Evolutionary conservation across 768 basidiomycete genomes (phyloP).

Genomic region (Boletus subparvulus): DNA sequence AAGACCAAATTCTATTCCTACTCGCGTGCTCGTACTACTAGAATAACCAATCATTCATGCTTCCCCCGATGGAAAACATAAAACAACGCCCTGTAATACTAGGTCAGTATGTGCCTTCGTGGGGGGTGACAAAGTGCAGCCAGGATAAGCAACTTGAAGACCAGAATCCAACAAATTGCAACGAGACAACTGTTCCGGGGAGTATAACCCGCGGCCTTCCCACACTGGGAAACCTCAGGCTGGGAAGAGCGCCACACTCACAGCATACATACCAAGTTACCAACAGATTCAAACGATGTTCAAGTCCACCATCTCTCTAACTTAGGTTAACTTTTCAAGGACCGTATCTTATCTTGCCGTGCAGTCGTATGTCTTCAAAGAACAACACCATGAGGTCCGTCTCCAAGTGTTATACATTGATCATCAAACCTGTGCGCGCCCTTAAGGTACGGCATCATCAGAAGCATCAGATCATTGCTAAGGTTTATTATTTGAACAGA

Average conservation of each 20-base stretch:
- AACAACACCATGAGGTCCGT: neutral
- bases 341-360: neutral
- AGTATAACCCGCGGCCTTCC: neutral
- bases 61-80: too few relatives aligned
- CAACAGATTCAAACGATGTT: neutral
- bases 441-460: slow-evolving; percentile 1
- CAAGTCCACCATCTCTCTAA: neutral
- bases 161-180: too few relatives aligned
- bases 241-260: neutral
- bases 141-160: too few relatives aligned
- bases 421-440: slow-evolving; percentile 7
- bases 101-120: too few relatives aligned
- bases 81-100: too few relatives aligned
- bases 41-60: too few relatives aligned
- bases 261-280: neutral
- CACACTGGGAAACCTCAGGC: neutral
- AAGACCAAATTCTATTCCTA: too few relatives aligned
- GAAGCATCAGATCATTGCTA: neutral
- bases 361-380: neutral
- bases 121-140: too few relatives aligned
- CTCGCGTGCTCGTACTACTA: too few relatives aligned
- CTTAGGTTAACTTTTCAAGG: neutral
- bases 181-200: too few relatives aligned
- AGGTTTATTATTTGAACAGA: neutral
- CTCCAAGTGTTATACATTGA: neutral